These are phyloP conservation scores for Eucommia ulmoides DNA, from an alignment of 257 asterid genomes.

Conservation along the genomic window DNA sequence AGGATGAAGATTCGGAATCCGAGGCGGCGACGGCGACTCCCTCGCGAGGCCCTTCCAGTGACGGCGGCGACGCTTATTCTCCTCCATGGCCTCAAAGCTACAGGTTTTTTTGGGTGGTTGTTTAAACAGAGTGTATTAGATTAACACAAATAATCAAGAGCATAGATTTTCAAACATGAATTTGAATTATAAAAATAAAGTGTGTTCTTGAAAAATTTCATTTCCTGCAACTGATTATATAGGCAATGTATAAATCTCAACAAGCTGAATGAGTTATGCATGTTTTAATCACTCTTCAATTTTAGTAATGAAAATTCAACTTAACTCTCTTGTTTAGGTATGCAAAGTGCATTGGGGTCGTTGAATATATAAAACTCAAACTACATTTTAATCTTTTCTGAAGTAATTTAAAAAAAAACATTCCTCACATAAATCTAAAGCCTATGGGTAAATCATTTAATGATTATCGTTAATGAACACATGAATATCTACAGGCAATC, in stretches of 20 bases:
- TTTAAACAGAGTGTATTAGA: background rate
- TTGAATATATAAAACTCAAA: too few species aligned
- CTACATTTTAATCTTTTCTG: too few species aligned
- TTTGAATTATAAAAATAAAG: too few species aligned
- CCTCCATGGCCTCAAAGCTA: constrained; percentile 79
- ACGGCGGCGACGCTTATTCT: constrained; percentile 15
- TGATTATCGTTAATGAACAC: too few species aligned
- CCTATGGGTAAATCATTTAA: too few species aligned
- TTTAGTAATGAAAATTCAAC: background rate
- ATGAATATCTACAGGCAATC: constrained; percentile 39
- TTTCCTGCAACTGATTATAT: background rate
- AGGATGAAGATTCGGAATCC: constrained; percentile 49
- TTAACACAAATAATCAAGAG: background rate
- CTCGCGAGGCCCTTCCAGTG: constrained; percentile 15
- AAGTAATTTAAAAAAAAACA: too few species aligned
- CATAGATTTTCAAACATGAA: background rate
- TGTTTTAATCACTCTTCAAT: too few species aligned
- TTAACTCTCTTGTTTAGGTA: too few species aligned
- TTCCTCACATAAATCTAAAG: too few species aligned
- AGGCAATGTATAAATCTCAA: too few species aligned
- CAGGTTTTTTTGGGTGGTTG: constrained; percentile 22
- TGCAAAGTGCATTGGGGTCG: too few species aligned
- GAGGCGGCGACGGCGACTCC: constrained; percentile 26
- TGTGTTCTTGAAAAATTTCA: background rate
- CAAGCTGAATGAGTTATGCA: too few species aligned